Conservation (phyloP, 495 filamentous ascomycete genomes). For the Xylaria cubensis region DNA sequence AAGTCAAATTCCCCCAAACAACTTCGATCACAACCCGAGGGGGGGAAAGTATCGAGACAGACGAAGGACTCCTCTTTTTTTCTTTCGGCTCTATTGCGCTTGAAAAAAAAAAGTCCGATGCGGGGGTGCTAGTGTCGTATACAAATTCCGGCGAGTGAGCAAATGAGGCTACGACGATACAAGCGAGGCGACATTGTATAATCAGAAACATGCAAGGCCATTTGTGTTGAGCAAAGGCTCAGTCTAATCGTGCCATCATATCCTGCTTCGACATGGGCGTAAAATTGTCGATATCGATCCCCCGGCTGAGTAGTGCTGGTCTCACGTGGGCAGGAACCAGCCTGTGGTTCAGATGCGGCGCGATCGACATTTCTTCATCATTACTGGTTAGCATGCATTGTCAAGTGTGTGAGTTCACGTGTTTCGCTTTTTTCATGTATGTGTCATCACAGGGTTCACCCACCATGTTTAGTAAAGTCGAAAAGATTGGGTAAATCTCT, state of each 20-base stretch:
- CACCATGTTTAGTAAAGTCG: constrained; percentile 94
- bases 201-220: constrained; percentile 28
- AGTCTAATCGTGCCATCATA: constrained; percentile 98
- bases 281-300: constrained; percentile 93
- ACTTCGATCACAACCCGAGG: constrained; percentile 26
- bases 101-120: constrained; percentile 21
- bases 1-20: constrained; percentile 16
- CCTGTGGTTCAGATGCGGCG: constrained; percentile 81
- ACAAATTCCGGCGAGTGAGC: constrained; percentile 39
- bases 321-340: constrained; percentile 86
- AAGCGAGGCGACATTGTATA: constrained; percentile 37
- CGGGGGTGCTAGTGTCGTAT: constrained; percentile 36
- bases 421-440: background rate
- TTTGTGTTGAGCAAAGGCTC: constrained; percentile 49
- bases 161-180: constrained; percentile 41
- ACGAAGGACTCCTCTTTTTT: constrained; percentile 19
- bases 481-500: constrained; percentile 88
- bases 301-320: constrained; percentile 72
- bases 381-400: constrained; percentile 29
- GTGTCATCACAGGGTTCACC: constrained; percentile 34
- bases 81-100: constrained; percentile 18
- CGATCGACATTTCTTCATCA: constrained; percentile 87
- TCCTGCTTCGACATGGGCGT: constrained; percentile 87
- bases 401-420: background rate
- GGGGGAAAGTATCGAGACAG: constrained; percentile 25